These are phyloP conservation scores for Kwoniella mangroviensis DNA, from an alignment of 768 basidiomycete genomes.

Conservation along the genomic window DNA sequence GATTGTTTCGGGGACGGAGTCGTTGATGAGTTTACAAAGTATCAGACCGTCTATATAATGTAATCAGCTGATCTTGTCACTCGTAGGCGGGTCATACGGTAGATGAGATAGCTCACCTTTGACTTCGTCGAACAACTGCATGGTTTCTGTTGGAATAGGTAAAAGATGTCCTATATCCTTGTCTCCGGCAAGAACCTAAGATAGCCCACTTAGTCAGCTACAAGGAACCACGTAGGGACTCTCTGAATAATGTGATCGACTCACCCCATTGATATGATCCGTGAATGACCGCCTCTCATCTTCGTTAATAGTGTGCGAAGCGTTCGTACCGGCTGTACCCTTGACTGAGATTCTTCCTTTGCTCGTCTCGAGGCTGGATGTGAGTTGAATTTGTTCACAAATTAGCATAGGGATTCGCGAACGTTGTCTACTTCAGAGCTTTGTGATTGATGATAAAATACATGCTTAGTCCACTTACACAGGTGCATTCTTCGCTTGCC, in stretches of 20 bases:
- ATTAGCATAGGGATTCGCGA: background rate
- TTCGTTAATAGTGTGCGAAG: constrained; percentile 96
- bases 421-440: too few species aligned
- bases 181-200: constrained; percentile 87
- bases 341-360: constrained; percentile 88
- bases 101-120: constrained; percentile 61
- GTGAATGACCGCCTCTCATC: constrained; percentile 95
- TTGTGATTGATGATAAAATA: too few species aligned
- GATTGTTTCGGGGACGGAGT: constrained; percentile 98
- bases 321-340: constrained; percentile 86
- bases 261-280: constrained; percentile 93
- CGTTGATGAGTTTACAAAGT: constrained; percentile 95
- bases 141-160: constrained; percentile 92
- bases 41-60: constrained; percentile 75
- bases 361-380: constrained; percentile 48
- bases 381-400: background rate
- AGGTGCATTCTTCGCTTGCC: constrained; percentile 41
- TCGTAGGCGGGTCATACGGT: too few species aligned
- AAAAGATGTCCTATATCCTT: constrained; percentile 77
- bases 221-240: background rate
- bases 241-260: constrained; percentile 41
- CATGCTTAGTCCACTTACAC: constrained; percentile 27
- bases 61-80: too few species aligned
- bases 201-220: background rate
- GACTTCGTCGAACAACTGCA: constrained; percentile 98